phyloP scores from a whole-genome alignment of 2,329 filamentous ascomycete genomes.

The Rhinocladiella similis region DNA sequence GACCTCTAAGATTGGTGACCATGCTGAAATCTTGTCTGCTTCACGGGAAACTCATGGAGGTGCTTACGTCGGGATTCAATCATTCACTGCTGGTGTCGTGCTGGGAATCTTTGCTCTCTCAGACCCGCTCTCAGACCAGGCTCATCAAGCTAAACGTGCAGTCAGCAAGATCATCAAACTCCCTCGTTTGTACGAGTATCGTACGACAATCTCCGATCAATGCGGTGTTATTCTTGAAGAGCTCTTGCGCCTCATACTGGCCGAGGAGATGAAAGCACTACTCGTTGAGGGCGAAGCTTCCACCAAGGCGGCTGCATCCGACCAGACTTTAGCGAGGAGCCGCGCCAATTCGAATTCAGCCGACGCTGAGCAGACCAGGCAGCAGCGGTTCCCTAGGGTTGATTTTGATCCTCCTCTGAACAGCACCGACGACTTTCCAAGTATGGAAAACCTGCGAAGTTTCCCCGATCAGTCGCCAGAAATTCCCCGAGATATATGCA shows the following conservation, averaged over 20 bases:
- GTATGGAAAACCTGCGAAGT: neutral
- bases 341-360: too few species aligned
- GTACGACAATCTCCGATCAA: constrained; percentile 21
- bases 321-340: neutral
- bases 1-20: constrained; percentile 37
- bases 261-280: constrained; percentile 21
- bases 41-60: constrained; percentile 45
- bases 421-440: neutral
- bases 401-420: neutral
- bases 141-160: constrained; percentile 45
- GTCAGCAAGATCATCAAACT: constrained; percentile 31
- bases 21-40: constrained; percentile 35
- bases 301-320: neutral
- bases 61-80: constrained; percentile 46
- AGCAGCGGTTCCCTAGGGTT: neutral
- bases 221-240: constrained; percentile 21
- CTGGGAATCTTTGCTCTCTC: constrained; percentile 46
- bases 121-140: constrained; percentile 44
- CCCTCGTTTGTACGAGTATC: constrained; percentile 16
- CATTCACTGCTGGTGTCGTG: constrained; percentile 49
- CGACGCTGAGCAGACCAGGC: neutral
- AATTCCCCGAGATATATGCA: constrained; percentile 10
- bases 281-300: constrained; percentile 6
- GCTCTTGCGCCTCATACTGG: constrained; percentile 17
- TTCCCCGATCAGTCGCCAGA: constrained; percentile 8